These are phyloP conservation scores for Saccharomycopsis sp. DNA, from an alignment of 805 yeast species.

Conservation along the genomic window DNA sequence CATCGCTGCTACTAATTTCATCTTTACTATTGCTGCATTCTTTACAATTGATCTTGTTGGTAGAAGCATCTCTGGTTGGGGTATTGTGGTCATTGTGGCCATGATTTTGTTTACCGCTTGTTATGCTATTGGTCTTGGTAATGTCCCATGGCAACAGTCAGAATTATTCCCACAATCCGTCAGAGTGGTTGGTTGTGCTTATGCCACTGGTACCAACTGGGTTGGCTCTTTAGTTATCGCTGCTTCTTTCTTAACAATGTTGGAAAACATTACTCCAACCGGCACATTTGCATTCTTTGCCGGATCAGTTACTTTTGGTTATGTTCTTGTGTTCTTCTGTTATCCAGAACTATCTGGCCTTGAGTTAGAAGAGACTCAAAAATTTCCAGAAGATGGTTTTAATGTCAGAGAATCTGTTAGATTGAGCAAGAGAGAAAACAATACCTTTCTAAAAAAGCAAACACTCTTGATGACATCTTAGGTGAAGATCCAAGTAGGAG, in stretches of 20 bases:
- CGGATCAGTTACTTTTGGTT: constrained; percentile 61
- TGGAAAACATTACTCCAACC: constrained; percentile 84
- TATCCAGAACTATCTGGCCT: constrained; percentile 90
- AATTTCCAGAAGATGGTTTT: constrained; percentile 74
- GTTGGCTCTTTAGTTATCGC: constrained; percentile 87
- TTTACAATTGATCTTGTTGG: constrained; percentile 82
- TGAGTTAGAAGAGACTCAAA: constrained; percentile 85
- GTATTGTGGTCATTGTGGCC: constrained; percentile 71
- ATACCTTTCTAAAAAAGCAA: constrained; percentile 7
- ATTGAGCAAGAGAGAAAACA: constrained; percentile 38
- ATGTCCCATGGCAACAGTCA: constrained; percentile 97
- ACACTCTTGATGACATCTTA: constrained; percentile 5
- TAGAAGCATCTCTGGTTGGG: constrained; percentile 78
- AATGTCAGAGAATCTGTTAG: constrained; percentile 58
- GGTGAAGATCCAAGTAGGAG: constrained; percentile 6
- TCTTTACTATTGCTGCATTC: constrained; percentile 79
- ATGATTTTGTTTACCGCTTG: constrained; percentile 84
- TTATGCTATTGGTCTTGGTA: constrained; percentile 92
- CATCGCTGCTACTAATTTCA: constrained; percentile 89
- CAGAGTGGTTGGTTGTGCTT: constrained; percentile 85
- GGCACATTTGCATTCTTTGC: constrained; percentile 93
- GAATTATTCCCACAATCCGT: constrained; percentile 92
- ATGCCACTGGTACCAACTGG: constrained; percentile 93
- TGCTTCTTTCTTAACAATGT: constrained; percentile 88
- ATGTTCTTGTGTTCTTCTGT: constrained; percentile 66